Evolutionary conservation across 2,329 filamentous ascomycete genomes (phyloP), one percentile per base, ranked within the genome.

Genomic region (Alternaria hordeiaustralica): DNA sequence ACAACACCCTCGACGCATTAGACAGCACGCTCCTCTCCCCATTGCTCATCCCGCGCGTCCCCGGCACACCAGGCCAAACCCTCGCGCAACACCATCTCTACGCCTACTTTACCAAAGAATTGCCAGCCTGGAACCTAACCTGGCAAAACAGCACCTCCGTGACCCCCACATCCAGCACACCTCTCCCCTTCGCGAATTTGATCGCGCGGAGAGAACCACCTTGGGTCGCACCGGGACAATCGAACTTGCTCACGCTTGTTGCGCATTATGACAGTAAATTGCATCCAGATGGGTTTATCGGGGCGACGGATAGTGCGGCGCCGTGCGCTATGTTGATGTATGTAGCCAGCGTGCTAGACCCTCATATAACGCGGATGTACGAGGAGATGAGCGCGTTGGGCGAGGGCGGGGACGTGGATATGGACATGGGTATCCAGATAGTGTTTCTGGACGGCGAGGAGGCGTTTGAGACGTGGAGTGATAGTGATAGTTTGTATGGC

Each of bases 311-410:
- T 77, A 97, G 93, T 72, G 96, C 96, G 1, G 96, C 92, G 18
- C 94, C 96, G 10, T 98, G 95, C 79, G 96, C 96, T 0, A 94
- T 98, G 86, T 85, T 99, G 62, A 87, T 99, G 88, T 92, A 97
- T 78, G 89, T 91, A 12, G 92, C 94, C 65, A 86, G 90, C 69
- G 92, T 89, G 67, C 88, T 99, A 49, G 94, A 98, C 74, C 85
- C 83, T 2, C 93, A 92, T 3, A 82, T 98, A 77, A 92, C 90
- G 28, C 87, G 86, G 76, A 97, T 95, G 81, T 98, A 96, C 92
- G 86, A 87, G 28, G 86, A 85, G 30, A 92, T 94, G 87, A 79
- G 88, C 67, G 86, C 84, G 5, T 55, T 77, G 15, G 67, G 69
- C 2, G 84, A 86, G 4, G 90, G 87, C 6, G 80, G 83, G 47